Percentiles rank a stretch among this genome's conserved stretches.
Evolutionary conservation across 1,284 basidiomycete species (phyloP).

Genomic region (Entoloma clypeatum): DNA sequence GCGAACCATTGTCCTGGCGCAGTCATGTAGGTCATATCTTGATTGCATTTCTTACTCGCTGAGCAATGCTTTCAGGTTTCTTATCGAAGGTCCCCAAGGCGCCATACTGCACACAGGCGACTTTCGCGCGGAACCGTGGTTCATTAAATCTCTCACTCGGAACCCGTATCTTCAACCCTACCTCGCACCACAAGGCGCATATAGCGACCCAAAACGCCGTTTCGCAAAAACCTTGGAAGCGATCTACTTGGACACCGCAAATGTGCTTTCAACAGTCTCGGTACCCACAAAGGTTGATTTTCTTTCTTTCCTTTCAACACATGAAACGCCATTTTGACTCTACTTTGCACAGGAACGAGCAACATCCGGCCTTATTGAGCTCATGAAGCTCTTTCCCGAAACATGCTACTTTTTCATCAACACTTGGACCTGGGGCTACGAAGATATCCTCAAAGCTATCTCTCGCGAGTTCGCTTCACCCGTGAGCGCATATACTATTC

Average conservation of each 20-base stretch:
- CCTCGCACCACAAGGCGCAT: conserved; percentile 33
- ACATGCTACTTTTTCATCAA: conserved; percentile 84
- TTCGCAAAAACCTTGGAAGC: conserved; percentile 57
- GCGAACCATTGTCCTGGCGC: conserved; percentile 96
- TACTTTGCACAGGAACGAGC: conserved; percentile 53
- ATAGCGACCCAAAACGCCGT: conserved; percentile 2
- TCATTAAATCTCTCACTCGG: conserved; percentile 61
- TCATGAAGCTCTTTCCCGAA: conserved; percentile 66
- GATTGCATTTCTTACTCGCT: not conserved
- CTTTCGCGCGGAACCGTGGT: conserved; percentile 81
- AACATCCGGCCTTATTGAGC: conserved; percentile 58
- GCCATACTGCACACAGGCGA: conserved; percentile 91
- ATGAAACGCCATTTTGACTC: not conserved
- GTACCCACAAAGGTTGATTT: conserved; percentile 68
- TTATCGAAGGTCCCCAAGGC: conserved; percentile 72
- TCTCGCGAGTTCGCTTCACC: conserved; percentile 58
- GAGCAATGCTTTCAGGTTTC: conserved; percentile 56
- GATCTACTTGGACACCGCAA: conserved; percentile 87
- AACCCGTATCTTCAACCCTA: conserved; percentile 75
- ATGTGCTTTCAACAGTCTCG: conserved; percentile 53
- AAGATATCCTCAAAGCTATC: conserved; percentile 78
- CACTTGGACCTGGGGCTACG: conserved; percentile 92
- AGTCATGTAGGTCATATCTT: conserved; percentile 63
- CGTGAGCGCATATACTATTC: too few species aligned
- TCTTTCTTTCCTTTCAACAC: not conserved